A percentile compares a stretch with the other conserved stretches of the same genome.
Conservation (phyloP, 495 filamentous ascomycete genomes). For the Penicillium odoratum region DNA sequence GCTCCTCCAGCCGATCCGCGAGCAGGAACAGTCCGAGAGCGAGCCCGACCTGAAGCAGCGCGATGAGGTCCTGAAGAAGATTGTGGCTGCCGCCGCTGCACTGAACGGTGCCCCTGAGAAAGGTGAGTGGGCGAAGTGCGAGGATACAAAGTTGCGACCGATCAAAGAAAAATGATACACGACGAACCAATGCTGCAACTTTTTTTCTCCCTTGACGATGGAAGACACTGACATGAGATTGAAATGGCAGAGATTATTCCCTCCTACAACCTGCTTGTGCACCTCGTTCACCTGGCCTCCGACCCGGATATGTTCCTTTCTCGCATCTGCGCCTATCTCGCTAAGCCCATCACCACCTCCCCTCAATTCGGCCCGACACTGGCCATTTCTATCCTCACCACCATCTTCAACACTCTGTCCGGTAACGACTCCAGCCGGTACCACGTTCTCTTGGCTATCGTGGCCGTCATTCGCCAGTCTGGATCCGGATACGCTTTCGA, state of each 20-base stretch:
- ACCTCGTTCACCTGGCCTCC: conserved; percentile 82
- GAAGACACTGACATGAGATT: conserved; percentile 16
- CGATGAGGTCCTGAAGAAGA: conserved; percentile 85
- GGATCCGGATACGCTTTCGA: conserved; percentile 73
- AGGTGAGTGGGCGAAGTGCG: conserved; percentile 46
- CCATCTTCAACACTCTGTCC: conserved; percentile 92
- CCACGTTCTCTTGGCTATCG: conserved; percentile 82
- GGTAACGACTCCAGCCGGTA: conserved; percentile 74
- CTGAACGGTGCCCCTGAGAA: conserved; percentile 88
- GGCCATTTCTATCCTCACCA: conserved; percentile 83
- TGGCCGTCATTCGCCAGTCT: conserved; percentile 72
- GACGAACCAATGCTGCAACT: conserved; percentile 13
- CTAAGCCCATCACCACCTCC: conserved; percentile 80
- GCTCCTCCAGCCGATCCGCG: conserved; percentile 61
- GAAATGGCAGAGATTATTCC: conserved; percentile 74
- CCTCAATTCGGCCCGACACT: conserved; percentile 80
- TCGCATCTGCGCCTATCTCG: conserved; percentile 81
- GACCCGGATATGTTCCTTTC: conserved; percentile 83
- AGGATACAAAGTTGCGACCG: conserved; percentile 8
- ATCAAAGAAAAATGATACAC: conserved; percentile 19
- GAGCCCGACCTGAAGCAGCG: conserved; percentile 58
- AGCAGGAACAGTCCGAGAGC: conserved; percentile 48
- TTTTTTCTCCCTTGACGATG: conserved; percentile 8
- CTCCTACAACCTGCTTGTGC: conserved; percentile 93
- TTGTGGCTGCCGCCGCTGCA: conserved; percentile 68